phyloP scores from a whole-genome alignment of 139 green algal species.

The Chlorella sorokiniana region DNA sequence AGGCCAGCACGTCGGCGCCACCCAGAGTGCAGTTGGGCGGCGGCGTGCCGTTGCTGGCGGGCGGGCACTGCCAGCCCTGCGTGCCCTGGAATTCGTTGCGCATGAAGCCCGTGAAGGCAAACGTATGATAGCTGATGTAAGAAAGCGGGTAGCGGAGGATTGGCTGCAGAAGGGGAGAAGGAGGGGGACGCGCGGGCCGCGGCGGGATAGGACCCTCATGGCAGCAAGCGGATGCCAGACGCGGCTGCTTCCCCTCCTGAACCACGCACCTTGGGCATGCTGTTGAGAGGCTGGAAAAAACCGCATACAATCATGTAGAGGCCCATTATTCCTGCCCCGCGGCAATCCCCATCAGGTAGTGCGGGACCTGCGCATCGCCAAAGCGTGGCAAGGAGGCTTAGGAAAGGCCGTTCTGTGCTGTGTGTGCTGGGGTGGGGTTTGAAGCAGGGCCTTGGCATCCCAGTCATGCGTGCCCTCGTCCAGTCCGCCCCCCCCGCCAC shows the following conservation, averaged over 20 bases:
- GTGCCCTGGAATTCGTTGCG: conserved; percentile 49
- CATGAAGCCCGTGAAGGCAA: conserved; percentile 71
- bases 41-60: background rate
- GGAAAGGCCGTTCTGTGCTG: too few relatives aligned
- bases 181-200: background rate
- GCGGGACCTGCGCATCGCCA: conserved; percentile 44
- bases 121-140: conserved; percentile 74
- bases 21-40: conserved; percentile 39
- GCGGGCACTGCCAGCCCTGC: conserved; percentile 54
- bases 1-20: conserved; percentile 43
- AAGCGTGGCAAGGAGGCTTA: background rate
- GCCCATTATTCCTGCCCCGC: conserved; percentile 64
- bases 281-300: conserved; percentile 65
- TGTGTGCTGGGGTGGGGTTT: too few relatives aligned
- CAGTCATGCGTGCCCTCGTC: too few relatives aligned
- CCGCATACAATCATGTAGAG: conserved; percentile 68
- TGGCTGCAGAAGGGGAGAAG: conserved; percentile 17
- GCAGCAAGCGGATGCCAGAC: too few relatives aligned
- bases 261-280: conserved; percentile 44
- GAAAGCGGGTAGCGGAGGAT: conserved; percentile 72
- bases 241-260: background rate
- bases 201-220: background rate
- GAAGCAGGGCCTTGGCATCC: too few relatives aligned
- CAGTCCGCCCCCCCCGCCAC: too few relatives aligned
- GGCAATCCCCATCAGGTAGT: conserved; percentile 74